A percentile compares a stretch with the other conserved stretches of the same genome.
Evolutionary conservation across 306 rosid species (phyloP).

Genomic region (Mimosa bimucronata): DNA sequence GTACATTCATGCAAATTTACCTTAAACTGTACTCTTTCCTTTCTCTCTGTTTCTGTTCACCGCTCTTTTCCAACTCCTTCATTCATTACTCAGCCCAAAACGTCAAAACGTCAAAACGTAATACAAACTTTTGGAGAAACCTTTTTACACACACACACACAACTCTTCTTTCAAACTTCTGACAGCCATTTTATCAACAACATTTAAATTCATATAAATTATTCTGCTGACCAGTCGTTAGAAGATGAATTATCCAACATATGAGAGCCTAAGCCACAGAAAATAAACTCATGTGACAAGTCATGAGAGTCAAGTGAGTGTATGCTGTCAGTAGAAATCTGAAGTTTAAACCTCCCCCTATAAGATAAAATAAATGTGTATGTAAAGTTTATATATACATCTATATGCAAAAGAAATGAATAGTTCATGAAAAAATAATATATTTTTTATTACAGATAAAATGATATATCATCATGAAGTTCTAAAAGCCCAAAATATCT

Average conservation of each 20-base stretch:
- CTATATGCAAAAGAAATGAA: not conserved
- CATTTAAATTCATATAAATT: not conserved
- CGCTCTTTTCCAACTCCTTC: not conserved
- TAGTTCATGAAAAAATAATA: not conserved
- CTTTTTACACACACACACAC: not conserved
- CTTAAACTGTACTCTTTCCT: not conserved
- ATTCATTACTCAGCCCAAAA: not conserved
- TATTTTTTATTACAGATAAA: no score
- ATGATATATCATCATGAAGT: no score
- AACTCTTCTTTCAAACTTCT: not conserved
- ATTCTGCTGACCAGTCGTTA: not conserved
- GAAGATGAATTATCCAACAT: not conserved
- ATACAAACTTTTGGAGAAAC: not conserved
- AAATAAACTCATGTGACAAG: not conserved
- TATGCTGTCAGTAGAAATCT: not conserved
- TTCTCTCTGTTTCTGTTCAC: not conserved
- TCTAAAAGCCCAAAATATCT: not conserved
- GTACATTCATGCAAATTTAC: not conserved
- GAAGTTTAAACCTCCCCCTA: not conserved
- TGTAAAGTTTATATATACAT: no score
- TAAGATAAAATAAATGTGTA: not conserved
- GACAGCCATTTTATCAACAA: not conserved
- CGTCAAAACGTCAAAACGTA: no score
- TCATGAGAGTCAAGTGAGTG: not conserved
- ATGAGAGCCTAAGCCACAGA: not conserved